phyloP scores from a whole-genome alignment of 345 rosid genomes.

The Salix viminalis region DNA sequence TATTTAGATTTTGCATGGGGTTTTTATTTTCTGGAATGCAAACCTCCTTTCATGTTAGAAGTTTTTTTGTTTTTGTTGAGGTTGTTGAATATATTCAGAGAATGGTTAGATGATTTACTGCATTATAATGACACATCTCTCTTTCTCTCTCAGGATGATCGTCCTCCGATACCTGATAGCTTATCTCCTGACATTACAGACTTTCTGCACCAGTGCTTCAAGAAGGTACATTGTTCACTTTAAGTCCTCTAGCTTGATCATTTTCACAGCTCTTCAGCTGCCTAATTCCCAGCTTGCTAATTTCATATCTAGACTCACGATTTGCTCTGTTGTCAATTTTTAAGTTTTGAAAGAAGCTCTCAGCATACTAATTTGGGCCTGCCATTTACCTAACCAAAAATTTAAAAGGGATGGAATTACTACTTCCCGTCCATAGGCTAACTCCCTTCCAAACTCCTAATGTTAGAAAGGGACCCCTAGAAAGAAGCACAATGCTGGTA shows the following conservation, averaged over 20 bases:
- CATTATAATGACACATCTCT: neutral
- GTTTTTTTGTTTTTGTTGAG: neutral
- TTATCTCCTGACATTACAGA: constrained; percentile 94
- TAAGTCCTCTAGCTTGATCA: neutral
- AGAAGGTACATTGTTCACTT: constrained; percentile 58
- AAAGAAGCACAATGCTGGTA: neutral
- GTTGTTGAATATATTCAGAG: neutral
- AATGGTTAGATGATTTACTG: neutral
- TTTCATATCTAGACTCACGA: neutral
- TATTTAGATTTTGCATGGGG: neutral
- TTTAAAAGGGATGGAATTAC: neutral
- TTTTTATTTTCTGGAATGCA: neutral
- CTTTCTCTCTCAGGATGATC: constrained; percentile 61
- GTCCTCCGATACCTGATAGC: constrained; percentile 96
- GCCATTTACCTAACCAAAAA: neutral
- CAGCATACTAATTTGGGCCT: neutral
- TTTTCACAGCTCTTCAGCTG: neutral
- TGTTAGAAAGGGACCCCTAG: neutral
- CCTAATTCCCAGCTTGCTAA: neutral
- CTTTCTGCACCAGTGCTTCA: constrained; percentile 90
- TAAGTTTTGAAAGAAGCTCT: neutral
- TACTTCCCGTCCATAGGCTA: neutral
- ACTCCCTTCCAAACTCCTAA: neutral
- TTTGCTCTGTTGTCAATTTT: neutral
- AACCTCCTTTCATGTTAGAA: neutral